These are phyloP conservation scores for Isabelozyma pseudorhagii DNA, from an alignment of 805 yeast genomes.

Conservation along the genomic window DNA sequence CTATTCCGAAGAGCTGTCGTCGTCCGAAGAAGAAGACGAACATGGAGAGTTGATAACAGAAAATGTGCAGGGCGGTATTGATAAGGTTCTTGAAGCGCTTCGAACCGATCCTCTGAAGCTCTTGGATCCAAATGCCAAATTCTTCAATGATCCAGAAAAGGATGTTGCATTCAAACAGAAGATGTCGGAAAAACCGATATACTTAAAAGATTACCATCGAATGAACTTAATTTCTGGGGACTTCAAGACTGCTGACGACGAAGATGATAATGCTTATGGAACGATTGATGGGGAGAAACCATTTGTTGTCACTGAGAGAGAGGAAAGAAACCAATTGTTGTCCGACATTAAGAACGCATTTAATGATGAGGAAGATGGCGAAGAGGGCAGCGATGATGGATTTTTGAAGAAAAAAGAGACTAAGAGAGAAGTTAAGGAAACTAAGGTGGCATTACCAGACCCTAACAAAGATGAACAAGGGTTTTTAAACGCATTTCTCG, in stretches of 20 bases:
- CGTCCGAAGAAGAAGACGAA: slow-evolving; percentile 86
- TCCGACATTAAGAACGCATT: slow-evolving; percentile 74
- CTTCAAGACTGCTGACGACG: slow-evolving; percentile 53
- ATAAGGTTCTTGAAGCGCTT: slow-evolving; percentile 67
- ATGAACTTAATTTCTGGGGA: slow-evolving; percentile 71
- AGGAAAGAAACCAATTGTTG: slow-evolving; percentile 70
- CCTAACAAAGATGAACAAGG: slow-evolving; percentile 53
- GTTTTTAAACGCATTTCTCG: slow-evolving; percentile 71
- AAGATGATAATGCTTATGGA: slow-evolving; percentile 31
- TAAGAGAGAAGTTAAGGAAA: slow-evolving; percentile 6
- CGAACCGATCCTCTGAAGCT: slow-evolving; percentile 63
- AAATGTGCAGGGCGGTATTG: slow-evolving; percentile 78
- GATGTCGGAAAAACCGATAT: slow-evolving; percentile 58
- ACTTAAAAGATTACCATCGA: slow-evolving; percentile 90
- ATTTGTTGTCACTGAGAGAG: slow-evolving; percentile 69
- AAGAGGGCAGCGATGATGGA: slow-evolving; percentile 43
- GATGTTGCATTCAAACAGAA: slow-evolving; percentile 10
- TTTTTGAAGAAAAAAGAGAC: slow-evolving; percentile 53
- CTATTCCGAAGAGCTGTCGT: slow-evolving; percentile 24
- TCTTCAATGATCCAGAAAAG: slow-evolving; percentile 65
- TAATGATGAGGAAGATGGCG: slow-evolving; percentile 39
- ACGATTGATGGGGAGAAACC: slow-evolving; percentile 61
- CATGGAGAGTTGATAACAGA: slow-evolving; percentile 84
- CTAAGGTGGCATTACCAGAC: slow-evolving; percentile 51
- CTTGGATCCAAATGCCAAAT: slow-evolving; percentile 64